Evolutionary conservation across 2,329 filamentous ascomycete genomes (phyloP).

Genomic region (Ceratocystis cacaofunesta): DNA sequence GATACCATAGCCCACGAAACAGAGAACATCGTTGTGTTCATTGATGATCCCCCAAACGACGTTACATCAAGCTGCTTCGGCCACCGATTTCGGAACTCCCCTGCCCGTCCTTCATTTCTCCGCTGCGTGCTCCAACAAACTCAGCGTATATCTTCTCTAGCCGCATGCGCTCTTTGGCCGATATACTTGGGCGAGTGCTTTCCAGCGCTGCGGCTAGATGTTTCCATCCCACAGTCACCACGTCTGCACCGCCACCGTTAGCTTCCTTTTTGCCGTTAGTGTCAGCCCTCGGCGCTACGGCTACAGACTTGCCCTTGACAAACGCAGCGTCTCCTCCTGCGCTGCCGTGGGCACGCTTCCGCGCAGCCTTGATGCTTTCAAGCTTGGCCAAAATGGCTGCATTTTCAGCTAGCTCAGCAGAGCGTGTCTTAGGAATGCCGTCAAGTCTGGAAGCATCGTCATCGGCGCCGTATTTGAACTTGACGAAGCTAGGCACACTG

Average conservation of each 20-base stretch:
- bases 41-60: too few relatives aligned
- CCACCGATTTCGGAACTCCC: conserved; percentile 85
- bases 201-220: conserved; percentile 67
- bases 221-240: conserved; percentile 71
- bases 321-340: conserved; percentile 18
- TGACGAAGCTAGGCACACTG: conserved; percentile 45
- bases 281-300: conserved; percentile 25
- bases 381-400: conserved; percentile 71
- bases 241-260: conserved; percentile 23
- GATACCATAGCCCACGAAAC: too few relatives aligned
- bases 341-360: conserved; percentile 28
- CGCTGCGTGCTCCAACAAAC: conserved; percentile 83
- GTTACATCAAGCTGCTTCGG: conserved; percentile 78
- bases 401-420: conserved; percentile 52
- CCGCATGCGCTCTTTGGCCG: conserved; percentile 56
- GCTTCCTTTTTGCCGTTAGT: background rate
- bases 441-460: conserved; percentile 29
- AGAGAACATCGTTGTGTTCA: too few relatives aligned
- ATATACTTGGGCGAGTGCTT: conserved; percentile 70
- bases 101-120: conserved; percentile 89
- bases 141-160: conserved; percentile 75
- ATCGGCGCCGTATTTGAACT: conserved; percentile 66
- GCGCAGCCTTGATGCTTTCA: conserved; percentile 57
- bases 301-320: conserved; percentile 23
- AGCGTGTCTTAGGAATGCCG: conserved; percentile 33